Conservation (phyloP, 805 yeast genomes). For the Candida corydali region DNA sequence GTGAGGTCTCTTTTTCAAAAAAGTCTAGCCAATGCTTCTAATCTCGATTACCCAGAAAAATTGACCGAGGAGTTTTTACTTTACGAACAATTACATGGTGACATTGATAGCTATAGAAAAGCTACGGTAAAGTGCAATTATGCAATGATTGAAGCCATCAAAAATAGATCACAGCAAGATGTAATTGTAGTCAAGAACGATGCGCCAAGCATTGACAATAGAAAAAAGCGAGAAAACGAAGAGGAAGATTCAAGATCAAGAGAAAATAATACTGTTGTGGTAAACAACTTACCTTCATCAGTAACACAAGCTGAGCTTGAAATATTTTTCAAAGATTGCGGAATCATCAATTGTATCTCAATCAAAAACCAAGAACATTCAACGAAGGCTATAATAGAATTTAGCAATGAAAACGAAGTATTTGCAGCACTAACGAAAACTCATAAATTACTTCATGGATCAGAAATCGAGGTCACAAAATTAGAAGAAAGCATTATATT, state of each 20-base stretch:
- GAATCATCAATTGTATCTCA: slow-evolving; percentile 40
- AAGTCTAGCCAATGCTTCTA: slow-evolving; percentile 19
- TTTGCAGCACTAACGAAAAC: slow-evolving; percentile 60
- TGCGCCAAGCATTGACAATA: slow-evolving; percentile 1
- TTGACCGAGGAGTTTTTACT: slow-evolving; percentile 41
- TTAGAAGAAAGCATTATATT: slow-evolving; percentile 54
- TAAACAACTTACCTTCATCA: slow-evolving; percentile 42
- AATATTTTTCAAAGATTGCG: slow-evolving; percentile 58
- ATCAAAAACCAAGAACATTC: slow-evolving; percentile 12
- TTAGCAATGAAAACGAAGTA: slow-evolving; percentile 43
- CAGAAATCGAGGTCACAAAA: slow-evolving; percentile 42
- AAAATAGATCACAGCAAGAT: slow-evolving; percentile 10
- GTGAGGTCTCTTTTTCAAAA: too few species aligned
- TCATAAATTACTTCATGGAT: slow-evolving; percentile 41
- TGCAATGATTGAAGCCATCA: slow-evolving; percentile 9
- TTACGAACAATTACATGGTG: slow-evolving; percentile 33
- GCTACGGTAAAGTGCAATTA: slow-evolving; percentile 23
- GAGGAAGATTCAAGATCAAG: slow-evolving; percentile 39
- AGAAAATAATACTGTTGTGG: slow-evolving; percentile 57
- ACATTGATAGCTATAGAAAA: slow-evolving; percentile 14
- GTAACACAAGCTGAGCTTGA: slow-evolving; percentile 36
- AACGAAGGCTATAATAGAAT: slow-evolving; percentile 55
- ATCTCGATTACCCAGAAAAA: slow-evolving; percentile 50
- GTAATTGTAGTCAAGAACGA: slow-evolving; percentile 1
- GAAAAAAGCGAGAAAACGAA: slow-evolving; percentile 10